Percentiles rank a stretch among this genome's conserved stretches.
Conservation (phyloP, 306 rosid species). For the Rosa chinensis region DNA sequence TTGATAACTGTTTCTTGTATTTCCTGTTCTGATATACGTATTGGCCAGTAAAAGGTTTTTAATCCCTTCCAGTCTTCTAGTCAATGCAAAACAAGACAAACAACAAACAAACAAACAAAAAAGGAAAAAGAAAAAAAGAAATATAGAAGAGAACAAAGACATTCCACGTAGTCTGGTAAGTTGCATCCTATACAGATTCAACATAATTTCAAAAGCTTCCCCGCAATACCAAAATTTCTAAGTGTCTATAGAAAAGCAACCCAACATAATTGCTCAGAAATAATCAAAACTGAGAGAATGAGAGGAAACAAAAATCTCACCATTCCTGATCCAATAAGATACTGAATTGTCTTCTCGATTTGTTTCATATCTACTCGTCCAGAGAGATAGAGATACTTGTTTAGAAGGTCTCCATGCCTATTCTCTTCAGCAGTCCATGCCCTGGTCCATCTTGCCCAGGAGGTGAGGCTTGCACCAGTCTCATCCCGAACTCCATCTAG, state of each 20-base stretch:
- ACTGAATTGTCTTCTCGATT: constrained; percentile 54
- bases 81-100: not conserved
- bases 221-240: not conserved
- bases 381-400: constrained; percentile 56
- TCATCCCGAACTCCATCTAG: constrained; percentile 60
- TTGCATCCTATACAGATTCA: not conserved
- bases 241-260: not conserved
- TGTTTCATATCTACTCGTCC: constrained; percentile 62
- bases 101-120: not conserved
- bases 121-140: not conserved
- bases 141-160: not conserved
- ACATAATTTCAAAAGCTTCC: not conserved
- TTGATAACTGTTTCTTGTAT: not conserved
- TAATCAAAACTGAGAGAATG: not conserved
- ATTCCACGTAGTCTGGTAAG: not conserved
- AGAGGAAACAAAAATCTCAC: constrained; percentile 30
- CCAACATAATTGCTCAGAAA: not conserved
- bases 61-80: not conserved
- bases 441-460: constrained; percentile 57
- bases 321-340: constrained; percentile 63
- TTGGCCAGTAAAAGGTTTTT: not conserved
- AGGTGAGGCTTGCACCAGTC: constrained; percentile 52
- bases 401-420: constrained; percentile 57
- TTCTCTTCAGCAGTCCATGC: constrained; percentile 69
- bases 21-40: not conserved